Evolutionary conservation across 2,329 filamentous ascomycete genomes (phyloP).

Genomic region (Ceratocystis alfenasii): DNA sequence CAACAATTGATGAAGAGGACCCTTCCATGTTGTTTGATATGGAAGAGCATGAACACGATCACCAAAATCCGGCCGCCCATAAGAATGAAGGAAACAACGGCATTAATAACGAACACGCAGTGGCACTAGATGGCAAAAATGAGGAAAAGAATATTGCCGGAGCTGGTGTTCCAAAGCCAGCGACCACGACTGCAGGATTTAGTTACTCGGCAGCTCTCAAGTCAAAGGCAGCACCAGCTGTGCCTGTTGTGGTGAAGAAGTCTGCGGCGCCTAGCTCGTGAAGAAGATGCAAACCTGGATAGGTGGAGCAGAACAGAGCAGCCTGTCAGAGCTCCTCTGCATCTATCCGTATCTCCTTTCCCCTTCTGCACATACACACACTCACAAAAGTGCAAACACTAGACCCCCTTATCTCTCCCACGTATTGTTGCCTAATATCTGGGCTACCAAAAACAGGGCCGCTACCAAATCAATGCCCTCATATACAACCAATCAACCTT

Average conservation of each 20-base stretch:
- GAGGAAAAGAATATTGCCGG: background rate
- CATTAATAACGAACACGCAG: background rate
- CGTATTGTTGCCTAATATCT: background rate
- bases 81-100: background rate
- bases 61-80: background rate
- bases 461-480: too few species aligned
- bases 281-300: background rate
- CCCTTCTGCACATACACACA: too few species aligned
- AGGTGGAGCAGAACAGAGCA: background rate
- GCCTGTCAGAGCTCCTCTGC: background rate
- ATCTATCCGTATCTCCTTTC: background rate
- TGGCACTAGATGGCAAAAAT: background rate
- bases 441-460: background rate
- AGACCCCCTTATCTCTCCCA: background rate
- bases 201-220: conserved; percentile 21
- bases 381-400: too few species aligned
- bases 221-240: conserved; percentile 16
- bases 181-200: conserved; percentile 10
- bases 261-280: conserved; percentile 1
- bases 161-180: background rate
- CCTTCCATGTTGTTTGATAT: conserved; percentile 21
- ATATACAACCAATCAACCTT: too few species aligned
- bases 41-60: conserved; percentile 17
- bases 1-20: conserved; percentile 21
- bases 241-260: background rate